A percentile compares a stretch with the other conserved stretches of the same genome.
phyloP scores from a whole-genome alignment of 1,139 yeast species.

The Blastobotrys malaysiensis region DNA sequence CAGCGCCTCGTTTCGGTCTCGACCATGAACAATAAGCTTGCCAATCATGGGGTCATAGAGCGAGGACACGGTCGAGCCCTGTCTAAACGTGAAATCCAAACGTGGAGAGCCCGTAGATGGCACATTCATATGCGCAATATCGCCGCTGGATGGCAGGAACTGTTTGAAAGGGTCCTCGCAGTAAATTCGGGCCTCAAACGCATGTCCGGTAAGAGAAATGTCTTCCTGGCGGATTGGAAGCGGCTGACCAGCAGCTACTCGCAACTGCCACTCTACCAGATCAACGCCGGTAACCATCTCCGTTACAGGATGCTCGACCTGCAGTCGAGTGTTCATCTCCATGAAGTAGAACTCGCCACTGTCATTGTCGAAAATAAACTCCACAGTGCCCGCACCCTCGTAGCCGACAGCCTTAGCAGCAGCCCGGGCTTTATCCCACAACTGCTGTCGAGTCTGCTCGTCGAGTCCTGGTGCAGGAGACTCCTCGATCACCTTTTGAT shows the following conservation, averaged over 20 bases:
- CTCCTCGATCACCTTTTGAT: slow-evolving; percentile 48
- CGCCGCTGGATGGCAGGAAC: slow-evolving; percentile 32
- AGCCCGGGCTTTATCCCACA: slow-evolving; percentile 54
- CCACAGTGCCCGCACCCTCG: slow-evolving; percentile 61
- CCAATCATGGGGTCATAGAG: slow-evolving; percentile 36
- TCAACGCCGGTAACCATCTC: slow-evolving; percentile 91
- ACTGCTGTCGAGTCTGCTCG: slow-evolving; percentile 46
- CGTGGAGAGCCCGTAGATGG: slow-evolving; percentile 30
- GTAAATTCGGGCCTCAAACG: slow-evolving; percentile 34
- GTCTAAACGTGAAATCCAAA: slow-evolving; percentile 30
- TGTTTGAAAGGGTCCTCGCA: slow-evolving; percentile 34
- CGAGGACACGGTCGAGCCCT: slow-evolving; percentile 30
- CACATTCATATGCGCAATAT: slow-evolving; percentile 27
- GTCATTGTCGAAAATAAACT: slow-evolving; percentile 56
- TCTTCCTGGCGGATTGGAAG: slow-evolving; percentile 33
- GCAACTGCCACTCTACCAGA: slow-evolving; percentile 88
- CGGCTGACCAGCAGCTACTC: slow-evolving; percentile 75
- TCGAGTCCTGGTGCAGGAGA: slow-evolving; percentile 51
- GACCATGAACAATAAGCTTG: slow-evolving; percentile 32
- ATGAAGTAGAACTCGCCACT: slow-evolving; percentile 52
- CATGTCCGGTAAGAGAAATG: slow-evolving; percentile 29
- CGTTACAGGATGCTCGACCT: slow-evolving; percentile 60
- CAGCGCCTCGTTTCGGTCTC: slow-evolving; percentile 30
- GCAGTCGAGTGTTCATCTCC: slow-evolving; percentile 59
- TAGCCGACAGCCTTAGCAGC: slow-evolving; percentile 52